Evolutionary conservation across 495 filamentous ascomycete genomes (phyloP).

Genomic region (Trichoderma gamsii): DNA sequence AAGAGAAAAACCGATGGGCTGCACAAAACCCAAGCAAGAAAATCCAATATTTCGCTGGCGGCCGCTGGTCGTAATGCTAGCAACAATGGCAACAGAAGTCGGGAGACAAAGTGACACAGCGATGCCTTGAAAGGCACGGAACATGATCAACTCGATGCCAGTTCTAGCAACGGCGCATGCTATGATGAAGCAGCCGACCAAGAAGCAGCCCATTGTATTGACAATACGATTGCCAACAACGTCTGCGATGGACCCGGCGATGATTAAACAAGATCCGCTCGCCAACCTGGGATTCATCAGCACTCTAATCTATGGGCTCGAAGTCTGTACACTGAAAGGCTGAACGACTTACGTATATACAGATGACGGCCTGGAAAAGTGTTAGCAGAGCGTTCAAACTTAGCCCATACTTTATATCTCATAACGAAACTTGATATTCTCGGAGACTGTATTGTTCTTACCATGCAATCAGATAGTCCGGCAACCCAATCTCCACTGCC

Average conservation of each 20-base stretch:
- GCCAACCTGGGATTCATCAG: not conserved
- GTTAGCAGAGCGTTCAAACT: not conserved
- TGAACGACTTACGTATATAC: not conserved
- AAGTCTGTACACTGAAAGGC: not conserved
- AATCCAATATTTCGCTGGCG: not conserved
- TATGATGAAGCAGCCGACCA: not conserved
- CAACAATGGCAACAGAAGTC: not conserved
- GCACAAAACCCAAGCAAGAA: not conserved
- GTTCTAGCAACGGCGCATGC: not conserved
- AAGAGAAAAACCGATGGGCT: not conserved
- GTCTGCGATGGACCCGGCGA: not conserved
- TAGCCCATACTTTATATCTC: not conserved
- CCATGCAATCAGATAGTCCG: not conserved
- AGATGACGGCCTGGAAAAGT: not conserved
- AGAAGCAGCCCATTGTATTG: not conserved
- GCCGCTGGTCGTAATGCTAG: not conserved
- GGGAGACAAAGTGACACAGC: not conserved
- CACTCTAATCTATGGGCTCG: not conserved
- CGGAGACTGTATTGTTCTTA: not conserved
- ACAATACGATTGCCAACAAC: not conserved
- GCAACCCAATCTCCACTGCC: not conserved
- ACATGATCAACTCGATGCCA: not conserved
- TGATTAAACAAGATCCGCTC: not conserved
- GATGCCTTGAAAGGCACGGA: not conserved
- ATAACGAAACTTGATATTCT: not conserved